Percentiles rank a stretch among this genome's conserved stretches.
Conservation (phyloP, 345 rosid species). For the Eucalyptus erythrocorys region DNA sequence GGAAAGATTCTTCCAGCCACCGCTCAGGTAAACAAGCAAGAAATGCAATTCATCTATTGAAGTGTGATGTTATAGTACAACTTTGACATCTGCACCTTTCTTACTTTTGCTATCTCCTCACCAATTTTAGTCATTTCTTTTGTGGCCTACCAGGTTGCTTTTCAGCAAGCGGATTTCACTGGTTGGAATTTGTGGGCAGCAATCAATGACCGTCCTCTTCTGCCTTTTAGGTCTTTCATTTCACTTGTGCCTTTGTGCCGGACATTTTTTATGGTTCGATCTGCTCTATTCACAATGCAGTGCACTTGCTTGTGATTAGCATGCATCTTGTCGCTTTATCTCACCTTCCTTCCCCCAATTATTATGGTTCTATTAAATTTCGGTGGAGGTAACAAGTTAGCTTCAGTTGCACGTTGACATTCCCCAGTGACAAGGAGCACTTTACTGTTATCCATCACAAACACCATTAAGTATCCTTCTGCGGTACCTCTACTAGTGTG, state of each 20-base stretch:
- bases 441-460: background rate
- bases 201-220: constrained; percentile 71
- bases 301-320: background rate
- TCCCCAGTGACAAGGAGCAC: background rate
- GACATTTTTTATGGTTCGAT: background rate
- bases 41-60: background rate
- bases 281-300: background rate
- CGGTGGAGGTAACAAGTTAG: background rate
- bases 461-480: background rate
- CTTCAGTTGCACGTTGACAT: background rate
- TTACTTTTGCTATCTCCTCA: background rate
- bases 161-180: constrained; percentile 93
- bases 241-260: background rate
- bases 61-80: background rate
- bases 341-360: background rate
- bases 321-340: background rate
- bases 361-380: background rate
- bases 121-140: background rate
- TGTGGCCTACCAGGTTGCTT: constrained; percentile 58
- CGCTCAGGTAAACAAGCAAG: constrained; percentile 49
- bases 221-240: constrained; percentile 64
- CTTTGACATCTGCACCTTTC: background rate
- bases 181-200: constrained; percentile 99
- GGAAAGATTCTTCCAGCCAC: constrained; percentile 89
- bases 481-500: background rate